Evolutionary conservation across 768 basidiomycete species (phyloP).

Genomic region (Tulasnella sp.): DNA sequence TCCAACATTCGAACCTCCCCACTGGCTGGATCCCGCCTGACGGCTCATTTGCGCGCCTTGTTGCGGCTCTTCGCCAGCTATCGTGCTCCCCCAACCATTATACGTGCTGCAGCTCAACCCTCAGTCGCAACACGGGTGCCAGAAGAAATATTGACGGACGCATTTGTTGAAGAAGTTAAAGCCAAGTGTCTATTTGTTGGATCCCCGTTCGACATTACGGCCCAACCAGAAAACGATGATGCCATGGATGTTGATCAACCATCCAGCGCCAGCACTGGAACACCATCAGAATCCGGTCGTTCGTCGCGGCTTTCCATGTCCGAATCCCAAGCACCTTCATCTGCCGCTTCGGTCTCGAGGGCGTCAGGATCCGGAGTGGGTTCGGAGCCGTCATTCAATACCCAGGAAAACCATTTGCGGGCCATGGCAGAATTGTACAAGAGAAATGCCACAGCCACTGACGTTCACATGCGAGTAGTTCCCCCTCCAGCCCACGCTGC

Average conservation of each 20-base stretch:
- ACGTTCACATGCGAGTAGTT: conserved; percentile 62
- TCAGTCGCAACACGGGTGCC: conserved; percentile 57
- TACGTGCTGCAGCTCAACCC: conserved; percentile 57
- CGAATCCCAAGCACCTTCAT: conserved; percentile 15
- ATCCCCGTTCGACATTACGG: conserved; percentile 25
- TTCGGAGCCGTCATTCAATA: conserved; percentile 11
- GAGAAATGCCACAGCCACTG: conserved; percentile 71
- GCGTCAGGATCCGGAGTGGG: not conserved
- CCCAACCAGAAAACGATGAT: conserved; percentile 25
- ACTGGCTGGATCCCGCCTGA: conserved; percentile 76
- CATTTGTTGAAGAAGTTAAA: conserved; percentile 84
- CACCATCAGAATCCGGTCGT: conserved; percentile 19
- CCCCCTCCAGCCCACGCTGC: conserved; percentile 55
- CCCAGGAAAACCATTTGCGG: conserved; percentile 54
- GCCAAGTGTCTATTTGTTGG: conserved; percentile 88
- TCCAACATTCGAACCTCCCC: conserved; percentile 80
- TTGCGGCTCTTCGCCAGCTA: conserved; percentile 80
- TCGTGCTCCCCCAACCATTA: conserved; percentile 74
- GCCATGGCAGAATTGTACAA: conserved; percentile 66
- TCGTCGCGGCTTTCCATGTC: conserved; percentile 19
- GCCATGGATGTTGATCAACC: conserved; percentile 29
- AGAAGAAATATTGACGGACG: conserved; percentile 70
- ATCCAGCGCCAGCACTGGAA: not conserved
- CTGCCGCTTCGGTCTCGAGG: conserved; percentile 1
- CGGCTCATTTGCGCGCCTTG: conserved; percentile 73